Base-by-base conservation (phyloP, 305 asterid genomes). In the Solanum hybrid region DNA sequence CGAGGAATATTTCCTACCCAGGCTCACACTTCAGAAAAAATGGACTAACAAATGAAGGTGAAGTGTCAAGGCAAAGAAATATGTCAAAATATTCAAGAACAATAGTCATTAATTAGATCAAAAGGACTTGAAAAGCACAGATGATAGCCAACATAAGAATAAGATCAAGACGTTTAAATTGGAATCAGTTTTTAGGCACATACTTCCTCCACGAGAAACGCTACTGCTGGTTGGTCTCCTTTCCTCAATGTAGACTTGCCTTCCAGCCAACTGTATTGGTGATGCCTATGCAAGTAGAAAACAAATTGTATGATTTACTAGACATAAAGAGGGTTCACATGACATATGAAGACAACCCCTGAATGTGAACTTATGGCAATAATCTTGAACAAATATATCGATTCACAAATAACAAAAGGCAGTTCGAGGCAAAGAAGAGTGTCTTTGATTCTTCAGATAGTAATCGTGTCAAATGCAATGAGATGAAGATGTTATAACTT, bases 241-340 rank as follows among this genome's bases (percentile, higher is more conserved):
- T 92, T 94, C 95, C 93, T 96, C 99, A 87, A 97, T 92, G 89
- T 94, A 95, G 87, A 95, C 98, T 93, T 89, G 95, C 90, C 94
- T 93, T 91, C 97, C 98, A 87, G 89, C 96, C 91, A 97, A 90
- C 88, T 94, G 95, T 91, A 96, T 90, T 19, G 99, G 98, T 78
- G 98, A 96, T 89, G 97, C 98, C 99, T 95, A 76, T 12, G 29
- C 87, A 29, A 84, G 87, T 10, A 29, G 87, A 42, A 14, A 84
- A 45, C 60, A 36, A 84, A 17, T 8, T 29, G 10, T 51, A 17
- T 29, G 40, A 51, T 84, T 9, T 38, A 40, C 71, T 19, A 84
- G 42, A 84, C 87, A 51, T 29, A 29, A 45, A 17, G 31, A 45
- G 11, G 73, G 87, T 17, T 31, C 29, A 51, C 42, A 84, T 22